These are phyloP conservation scores for Penicillium tannophilum DNA, from an alignment of 495 filamentous ascomycete genomes.

Conservation along the genomic window DNA sequence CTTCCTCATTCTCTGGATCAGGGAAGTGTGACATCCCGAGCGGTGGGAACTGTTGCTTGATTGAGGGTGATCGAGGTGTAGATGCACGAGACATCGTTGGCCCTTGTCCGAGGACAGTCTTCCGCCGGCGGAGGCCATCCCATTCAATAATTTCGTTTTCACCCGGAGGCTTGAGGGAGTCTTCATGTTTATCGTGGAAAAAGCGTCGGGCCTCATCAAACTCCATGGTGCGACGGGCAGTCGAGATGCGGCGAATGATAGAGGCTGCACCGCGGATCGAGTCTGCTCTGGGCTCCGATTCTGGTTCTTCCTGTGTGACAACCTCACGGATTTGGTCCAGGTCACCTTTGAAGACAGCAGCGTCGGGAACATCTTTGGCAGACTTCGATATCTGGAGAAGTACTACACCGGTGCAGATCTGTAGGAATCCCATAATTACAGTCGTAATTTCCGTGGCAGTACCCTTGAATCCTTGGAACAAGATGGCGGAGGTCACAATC, in stretches of 20 bases:
- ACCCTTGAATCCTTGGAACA: constrained; percentile 95
- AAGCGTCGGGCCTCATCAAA: constrained; percentile 77
- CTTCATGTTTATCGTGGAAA: constrained; percentile 72
- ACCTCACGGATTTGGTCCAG: constrained; percentile 94
- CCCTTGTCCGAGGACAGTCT: constrained; percentile 63
- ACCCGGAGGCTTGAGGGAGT: constrained; percentile 70
- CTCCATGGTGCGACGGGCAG: constrained; percentile 75
- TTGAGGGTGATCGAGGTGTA: constrained; percentile 35
- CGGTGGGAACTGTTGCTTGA: constrained; percentile 70
- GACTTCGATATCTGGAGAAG: constrained; percentile 96
- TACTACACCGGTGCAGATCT: constrained; percentile 96
- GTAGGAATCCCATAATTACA: constrained; percentile 89
- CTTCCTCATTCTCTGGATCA: constrained; percentile 52
- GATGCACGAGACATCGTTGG: constrained; percentile 36
- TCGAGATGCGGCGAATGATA: constrained; percentile 82
- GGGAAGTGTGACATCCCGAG: constrained; percentile 89
- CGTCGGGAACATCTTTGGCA: constrained; percentile 93
- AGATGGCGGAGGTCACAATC: constrained; percentile 87
- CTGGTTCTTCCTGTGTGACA: constrained; percentile 90
- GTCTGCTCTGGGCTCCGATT: constrained; percentile 94
- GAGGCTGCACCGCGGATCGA: constrained; percentile 91
- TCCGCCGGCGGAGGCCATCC: constrained; percentile 87
- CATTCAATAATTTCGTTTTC: constrained; percentile 85
- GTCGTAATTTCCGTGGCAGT: constrained; percentile 78
- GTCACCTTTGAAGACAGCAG: constrained; percentile 90